Evolutionary conservation across 148 eudicot genomes (phyloP), one percentile per base, ranked within the genome.

Genomic region (Polygonum aviculare): DNA sequence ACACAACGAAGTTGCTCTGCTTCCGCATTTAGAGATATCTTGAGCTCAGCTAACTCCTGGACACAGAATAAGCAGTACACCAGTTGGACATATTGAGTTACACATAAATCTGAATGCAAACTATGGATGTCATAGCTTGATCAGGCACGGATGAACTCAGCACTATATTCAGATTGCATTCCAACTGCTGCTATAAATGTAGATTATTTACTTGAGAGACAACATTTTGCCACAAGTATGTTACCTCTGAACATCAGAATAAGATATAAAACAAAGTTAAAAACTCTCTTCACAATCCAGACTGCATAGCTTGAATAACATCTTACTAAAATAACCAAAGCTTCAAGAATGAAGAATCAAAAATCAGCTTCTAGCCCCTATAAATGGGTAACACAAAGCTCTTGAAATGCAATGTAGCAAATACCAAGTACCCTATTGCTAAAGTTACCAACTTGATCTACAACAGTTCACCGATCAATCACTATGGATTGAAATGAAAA

Each of bases 31-130:
- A 67, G 45, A 14, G 72, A 67, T 35, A 36, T 67, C 45, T 67
- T 67, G 8, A 67, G 72, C 72, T 67, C 72, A 15, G 72, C 44
- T 38, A 67, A 67, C 45, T 67, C 72, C 72, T 67, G 72, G 45
- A 67, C 72, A 16, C 72, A 67, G 39, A 63, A 33, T 1, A 33
- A 12, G 40, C 39, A 63, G 12, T 54, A 51, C n/a, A 52, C 7
- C 11, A 22, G 63, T 22, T 26, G 38, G 38, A 31, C 31, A 26
- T 26, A 60, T 52, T 4, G 11, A 31, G 21, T 4, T 26, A 60
- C 36, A 31, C 69, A 26, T 54, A 8, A 26, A 54, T 16, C 2
- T 31, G 14, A 16, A 59, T 21, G 65, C 35, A 59, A 60, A 60
- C 69, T 11, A 22, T 26, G 60, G 19, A 54, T 0, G 26, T 31